Base-by-base conservation (phyloP, 1,139 yeast genomes). In the Candida sanyaensis region DNA sequence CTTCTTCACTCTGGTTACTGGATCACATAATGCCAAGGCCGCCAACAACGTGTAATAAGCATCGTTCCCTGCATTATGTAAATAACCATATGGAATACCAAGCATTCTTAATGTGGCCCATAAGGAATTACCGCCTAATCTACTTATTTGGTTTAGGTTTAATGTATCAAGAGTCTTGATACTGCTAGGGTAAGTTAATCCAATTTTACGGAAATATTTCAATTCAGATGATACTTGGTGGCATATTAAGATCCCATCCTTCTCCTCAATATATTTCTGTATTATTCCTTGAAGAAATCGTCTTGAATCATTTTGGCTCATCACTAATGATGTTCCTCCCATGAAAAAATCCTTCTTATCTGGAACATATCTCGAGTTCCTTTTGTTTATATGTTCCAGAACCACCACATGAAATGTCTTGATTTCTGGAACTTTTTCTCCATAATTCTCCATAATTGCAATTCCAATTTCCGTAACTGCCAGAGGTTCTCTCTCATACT, bases 31-130 rank as follows among this genome's bases (percentile, higher is more conserved):
- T 36, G 77, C 71, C 60, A 86, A 57, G 12, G 82, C 78, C 21
- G 83, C 73, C 24, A 81, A 51, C 46, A 88, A 63, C 0, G 96
- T 88, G 57, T 78, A 86, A 59, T 85, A 85, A 1, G 96, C 85
- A 62, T 89, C 96, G 59, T 89, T 89, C 6, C 86, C 93, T 1
- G 92, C 96, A 63, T 89, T 89, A 62, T 88, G 96, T 42, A 88
- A 68, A 52, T 73, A 78, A 0, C 86, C 79, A 61, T 83, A 83
- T 0, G 93, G 91, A 7, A 89, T 75, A 26, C 72, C 71, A 33
- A 84, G 68, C 41, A 72, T 63, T 45, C 80, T 68, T 21, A 88
- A 66, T 1, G 83, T 68, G 21, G 77, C 81, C 24, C 81, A 74
- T 41, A 88, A 64, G 1, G 80, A 75, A 2, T 80, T 72, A 28